Conservation (phyloP, 139 green algal genomes). For the Volvox reticuliferus region DNA sequence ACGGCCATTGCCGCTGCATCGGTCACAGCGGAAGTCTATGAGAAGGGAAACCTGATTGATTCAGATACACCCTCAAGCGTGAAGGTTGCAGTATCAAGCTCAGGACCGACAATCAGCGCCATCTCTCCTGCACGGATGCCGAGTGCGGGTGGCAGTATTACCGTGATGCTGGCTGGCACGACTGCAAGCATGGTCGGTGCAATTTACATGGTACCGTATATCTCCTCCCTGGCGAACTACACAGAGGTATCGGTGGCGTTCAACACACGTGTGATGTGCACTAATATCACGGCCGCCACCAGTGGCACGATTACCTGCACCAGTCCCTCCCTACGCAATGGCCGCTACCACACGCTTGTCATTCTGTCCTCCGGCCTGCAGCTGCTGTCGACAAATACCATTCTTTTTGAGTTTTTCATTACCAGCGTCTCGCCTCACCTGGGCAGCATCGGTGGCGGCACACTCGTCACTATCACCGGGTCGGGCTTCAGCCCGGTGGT, state of each 20-base stretch:
- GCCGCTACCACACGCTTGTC: conserved; percentile 39
- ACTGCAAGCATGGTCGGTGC: neutral
- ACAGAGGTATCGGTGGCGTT: neutral
- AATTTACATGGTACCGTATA: neutral
- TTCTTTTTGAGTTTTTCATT: conserved; percentile 37
- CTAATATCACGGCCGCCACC: neutral
- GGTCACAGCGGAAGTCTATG: conserved; percentile 6
- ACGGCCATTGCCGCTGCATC: neutral
- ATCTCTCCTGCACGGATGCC: conserved; percentile 6
- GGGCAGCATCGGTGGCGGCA: conserved; percentile 55
- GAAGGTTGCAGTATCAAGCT: neutral
- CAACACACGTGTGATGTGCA: neutral
- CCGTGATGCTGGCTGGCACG: neutral
- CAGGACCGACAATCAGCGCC: neutral
- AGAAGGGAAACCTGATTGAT: neutral
- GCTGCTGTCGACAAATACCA: conserved; percentile 5
- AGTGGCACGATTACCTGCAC: neutral
- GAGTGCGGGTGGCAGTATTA: conserved; percentile 13
- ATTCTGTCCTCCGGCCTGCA: neutral
- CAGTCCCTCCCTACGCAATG: conserved; percentile 8
- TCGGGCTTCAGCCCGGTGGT: conserved; percentile 45
- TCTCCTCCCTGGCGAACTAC: neutral
- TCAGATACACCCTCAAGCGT: neutral
- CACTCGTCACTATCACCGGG: conserved; percentile 43
- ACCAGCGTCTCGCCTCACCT: conserved; percentile 14